These are phyloP conservation scores for Nothomitra cinnamomea DNA, from an alignment of 2,329 filamentous ascomycete species.

Conservation along the genomic window DNA sequence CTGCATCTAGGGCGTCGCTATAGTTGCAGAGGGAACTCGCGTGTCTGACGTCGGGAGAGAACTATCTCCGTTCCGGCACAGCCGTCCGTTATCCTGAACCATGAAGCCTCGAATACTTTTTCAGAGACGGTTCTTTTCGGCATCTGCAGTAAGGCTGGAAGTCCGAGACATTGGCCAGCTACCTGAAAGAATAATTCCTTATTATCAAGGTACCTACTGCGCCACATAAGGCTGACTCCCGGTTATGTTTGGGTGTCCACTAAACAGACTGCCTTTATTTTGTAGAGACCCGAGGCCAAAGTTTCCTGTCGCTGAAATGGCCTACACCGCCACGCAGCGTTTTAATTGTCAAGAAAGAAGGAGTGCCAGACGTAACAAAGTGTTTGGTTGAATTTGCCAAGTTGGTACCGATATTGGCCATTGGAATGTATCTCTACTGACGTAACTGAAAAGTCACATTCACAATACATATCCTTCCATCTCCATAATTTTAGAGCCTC, in stretches of 20 bases:
- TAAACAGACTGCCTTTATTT: too few species aligned
- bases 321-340: conserved; percentile 50
- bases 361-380: conserved; percentile 35
- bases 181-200: conserved; percentile 40
- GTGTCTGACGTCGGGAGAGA: too few species aligned
- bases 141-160: conserved; percentile 27
- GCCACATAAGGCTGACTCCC: background rate
- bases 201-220: conserved; percentile 42
- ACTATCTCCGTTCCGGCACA: background rate
- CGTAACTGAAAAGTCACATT: conserved; percentile 48
- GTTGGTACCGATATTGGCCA: conserved; percentile 22
- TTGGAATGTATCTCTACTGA: background rate
- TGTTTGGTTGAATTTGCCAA: conserved; percentile 27
- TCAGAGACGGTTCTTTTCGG: conserved; percentile 29
- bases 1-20: too few species aligned
- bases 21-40: too few species aligned
- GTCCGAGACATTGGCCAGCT: conserved; percentile 35
- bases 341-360: conserved; percentile 50
- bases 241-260: too few species aligned
- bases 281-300: conserved; percentile 38
- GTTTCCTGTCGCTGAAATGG: conserved; percentile 50
- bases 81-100: background rate
- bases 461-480: conserved; percentile 62
- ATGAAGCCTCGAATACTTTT: conserved; percentile 1
- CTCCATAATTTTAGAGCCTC: conserved; percentile 67